These are phyloP conservation scores for Scolecobasidium constrictum DNA, from an alignment of 2,329 filamentous ascomycete genomes.

Conservation along the genomic window DNA sequence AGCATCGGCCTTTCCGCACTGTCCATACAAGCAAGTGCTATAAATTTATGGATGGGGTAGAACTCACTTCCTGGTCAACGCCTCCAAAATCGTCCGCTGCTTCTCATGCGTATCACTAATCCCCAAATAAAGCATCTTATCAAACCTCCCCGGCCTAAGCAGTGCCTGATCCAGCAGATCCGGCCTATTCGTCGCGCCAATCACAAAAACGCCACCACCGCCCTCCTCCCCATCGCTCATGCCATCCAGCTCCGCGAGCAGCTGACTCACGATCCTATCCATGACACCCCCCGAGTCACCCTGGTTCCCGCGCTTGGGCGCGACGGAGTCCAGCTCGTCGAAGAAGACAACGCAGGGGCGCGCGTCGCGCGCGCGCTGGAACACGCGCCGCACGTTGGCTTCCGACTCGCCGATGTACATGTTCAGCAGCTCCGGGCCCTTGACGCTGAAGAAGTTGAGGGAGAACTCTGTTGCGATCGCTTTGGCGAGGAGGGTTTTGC, in stretches of 20 bases:
- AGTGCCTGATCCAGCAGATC: conserved; percentile 87
- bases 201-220: conserved; percentile 82
- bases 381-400: conserved; percentile 80
- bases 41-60: not conserved
- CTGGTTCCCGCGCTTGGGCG: conserved; percentile 92
- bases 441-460: conserved; percentile 89
- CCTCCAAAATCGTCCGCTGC: conserved; percentile 87
- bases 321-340: conserved; percentile 85
- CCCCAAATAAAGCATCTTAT: conserved; percentile 96
- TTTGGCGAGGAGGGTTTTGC: conserved; percentile 86
- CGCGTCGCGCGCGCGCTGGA: conserved; percentile 77
- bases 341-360: conserved; percentile 88
- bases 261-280: conserved; percentile 92
- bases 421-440: conserved; percentile 82
- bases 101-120: conserved; percentile 96
- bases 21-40: too few species aligned
- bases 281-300: conserved; percentile 96
- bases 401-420: conserved; percentile 96
- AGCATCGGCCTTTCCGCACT: not conserved
- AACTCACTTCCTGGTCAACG: conserved; percentile 84
- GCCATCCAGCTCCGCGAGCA: conserved; percentile 89
- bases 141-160: conserved; percentile 81
- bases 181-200: conserved; percentile 89
- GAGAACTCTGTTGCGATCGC: conserved; percentile 90
- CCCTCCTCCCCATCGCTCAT: conserved; percentile 86